Evolutionary conservation across 1,284 basidiomycete species (phyloP), one percentile per base, ranked within the genome.

Genomic region (Prillingera fragicola): DNA sequence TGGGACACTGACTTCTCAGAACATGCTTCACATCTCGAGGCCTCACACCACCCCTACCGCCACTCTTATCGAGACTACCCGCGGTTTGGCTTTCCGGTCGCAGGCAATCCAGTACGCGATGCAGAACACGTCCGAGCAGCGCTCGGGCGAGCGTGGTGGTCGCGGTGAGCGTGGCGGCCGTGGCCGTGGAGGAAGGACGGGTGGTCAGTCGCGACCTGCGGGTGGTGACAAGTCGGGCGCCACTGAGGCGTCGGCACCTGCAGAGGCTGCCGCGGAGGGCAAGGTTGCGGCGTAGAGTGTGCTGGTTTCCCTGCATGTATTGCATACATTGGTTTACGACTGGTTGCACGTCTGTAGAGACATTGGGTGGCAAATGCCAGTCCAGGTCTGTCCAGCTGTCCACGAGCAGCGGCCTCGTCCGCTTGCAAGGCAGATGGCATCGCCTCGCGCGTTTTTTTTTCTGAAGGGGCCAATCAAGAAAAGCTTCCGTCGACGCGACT

Each of bases 21-120:
- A 96, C 67, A 86, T 94, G 63, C 94, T 97, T 59, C 85, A 92
- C 72, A 96, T 97, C 71, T 85, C 89, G 70, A 82, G 90, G 27
- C 85, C 89, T 12, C 81, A 87, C 47, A 78, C 86, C 35, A 88
- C 91, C 8, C 83, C 95, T 22, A 95, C 95, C 70, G 94, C 96
- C 65, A 81, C 85, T 8, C 84, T 97, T 58, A 96, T 97, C 62
- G 94, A 97, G 70, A 94, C 91, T 71, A 95, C 92, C 2, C 83
- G 90, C 40, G 89, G 90, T 22, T 78, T 97, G 44, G 83, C 88
- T 4, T 83, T 94, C 74, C 82, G 90, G 50, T 91, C 90, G 2
- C 87, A 92, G 66, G 89, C 88, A 4, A 75, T 95, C 53, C 85
- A 87, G 15, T 84, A 83, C n/a, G 85, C 88, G 10, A 84, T 92